phyloP scores from a whole-genome alignment of 2,329 filamentous ascomycete species.

The Gliomastix tumulicola region DNA sequence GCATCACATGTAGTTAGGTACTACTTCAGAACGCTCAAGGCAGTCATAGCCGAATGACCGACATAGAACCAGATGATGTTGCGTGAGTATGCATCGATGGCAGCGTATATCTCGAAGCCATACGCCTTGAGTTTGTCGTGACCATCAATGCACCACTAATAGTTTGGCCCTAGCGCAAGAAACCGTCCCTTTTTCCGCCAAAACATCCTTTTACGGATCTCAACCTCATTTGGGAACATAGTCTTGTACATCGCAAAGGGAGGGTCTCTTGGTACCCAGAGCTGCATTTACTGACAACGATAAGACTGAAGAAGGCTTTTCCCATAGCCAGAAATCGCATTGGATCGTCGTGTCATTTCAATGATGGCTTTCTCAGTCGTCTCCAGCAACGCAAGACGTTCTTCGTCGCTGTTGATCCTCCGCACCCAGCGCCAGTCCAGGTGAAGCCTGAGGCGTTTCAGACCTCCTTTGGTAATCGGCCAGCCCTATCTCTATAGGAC shows the following conservation, averaged over 20 bases:
- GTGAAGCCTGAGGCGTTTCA: constrained; percentile 3
- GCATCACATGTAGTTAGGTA: no score
- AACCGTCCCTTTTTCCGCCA: constrained; percentile 5
- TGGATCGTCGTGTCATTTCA: constrained; percentile 4
- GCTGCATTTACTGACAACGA: constrained; percentile 3
- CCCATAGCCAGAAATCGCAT: constrained; percentile 3
- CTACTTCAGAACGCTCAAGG: no score
- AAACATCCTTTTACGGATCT: no score
- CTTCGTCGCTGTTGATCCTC: constrained; percentile 2
- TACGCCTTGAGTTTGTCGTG: constrained; percentile 6
- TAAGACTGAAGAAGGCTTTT: constrained; percentile 5
- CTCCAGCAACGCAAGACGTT: constrained; percentile 4
- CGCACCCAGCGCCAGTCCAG: constrained; percentile 1
- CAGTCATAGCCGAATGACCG: no score
- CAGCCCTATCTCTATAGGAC: constrained; percentile 3
- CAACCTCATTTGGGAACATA: constrained; percentile 4
- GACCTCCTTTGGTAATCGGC: constrained; percentile 4
- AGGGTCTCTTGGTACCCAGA: constrained; percentile 5
- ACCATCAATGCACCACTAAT: constrained; percentile 5
- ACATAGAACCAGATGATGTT: constrained; percentile 6
- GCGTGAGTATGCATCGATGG: constrained; percentile 6
- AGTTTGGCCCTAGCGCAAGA: constrained; percentile 5
- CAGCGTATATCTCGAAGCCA: constrained; percentile 6
- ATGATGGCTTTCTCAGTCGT: constrained; percentile 6
- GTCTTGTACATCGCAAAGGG: constrained; percentile 3